Base-by-base conservation (phyloP, 345 rosid genomes). In the Eucalyptus marginata region DNA sequence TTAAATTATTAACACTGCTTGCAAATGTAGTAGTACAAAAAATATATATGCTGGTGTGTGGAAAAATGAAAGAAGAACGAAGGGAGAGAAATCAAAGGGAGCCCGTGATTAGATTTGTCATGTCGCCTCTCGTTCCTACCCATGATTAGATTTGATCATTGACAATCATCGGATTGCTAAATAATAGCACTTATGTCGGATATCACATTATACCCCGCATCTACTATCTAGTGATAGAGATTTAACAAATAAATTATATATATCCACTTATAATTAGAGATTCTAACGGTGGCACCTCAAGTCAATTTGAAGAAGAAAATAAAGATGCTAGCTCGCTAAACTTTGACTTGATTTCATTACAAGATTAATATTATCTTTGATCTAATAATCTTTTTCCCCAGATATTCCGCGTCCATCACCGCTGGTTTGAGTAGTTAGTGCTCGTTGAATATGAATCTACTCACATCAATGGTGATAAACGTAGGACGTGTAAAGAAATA, bases 11-110 rank as follows among this genome's bases (percentile, higher is more conserved):
- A n/a, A n/a, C n/a, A n/a, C n/a, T n/a, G n/a, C n/a, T n/a, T n/a
- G n/a, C n/a, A n/a, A n/a, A n/a, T 25, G n/a, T 62, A 13, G 68
- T 27, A 12, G 27, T 18, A 22, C 58, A 54, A 54, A 54, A 54
- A n/a, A n/a, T n/a, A n/a, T n/a, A n/a, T n/a, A n/a, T 22, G 2
- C 11, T 8, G 24, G 0, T 24, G 10, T 56, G 62, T 10, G 0
- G 62, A 56, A 56, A 56, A 56, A 56, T 56, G 29, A 56, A 22
- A 56, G 24, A 56, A 56, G 27, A 24, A 56, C 9, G 12, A 24
- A 58, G 13, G 0, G 25, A 58, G 5, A 58, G 64, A 58, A 24
- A 58, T 58, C 24, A 24, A 22, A 58, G 29, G 64, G 64, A 24
- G 64, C n/a, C n/a, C n/a, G n/a, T n/a, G n/a, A n/a, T n/a, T n/a